These are phyloP conservation scores for Tripidium arundinaceum DNA, from an alignment of 202 grass and related monocot genomes.

Conservation along the genomic window DNA sequence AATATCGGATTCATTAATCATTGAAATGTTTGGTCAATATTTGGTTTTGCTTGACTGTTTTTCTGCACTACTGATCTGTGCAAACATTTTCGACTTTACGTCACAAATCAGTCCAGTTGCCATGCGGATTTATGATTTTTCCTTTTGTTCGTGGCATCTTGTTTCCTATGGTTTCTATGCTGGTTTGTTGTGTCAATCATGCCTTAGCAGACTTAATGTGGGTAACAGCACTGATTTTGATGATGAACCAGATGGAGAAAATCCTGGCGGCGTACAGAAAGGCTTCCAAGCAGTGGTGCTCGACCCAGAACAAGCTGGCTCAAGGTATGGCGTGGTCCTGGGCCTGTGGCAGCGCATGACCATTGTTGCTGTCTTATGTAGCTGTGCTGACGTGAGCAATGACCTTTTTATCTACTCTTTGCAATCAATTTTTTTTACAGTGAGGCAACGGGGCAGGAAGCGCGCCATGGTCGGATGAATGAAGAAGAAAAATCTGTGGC, in stretches of 20 bases:
- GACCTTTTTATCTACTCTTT: not conserved
- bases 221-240: too few relatives aligned
- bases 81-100: not conserved
- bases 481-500: not conserved
- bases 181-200: not conserved
- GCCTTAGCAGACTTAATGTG: not conserved
- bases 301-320: conserved; percentile 84
- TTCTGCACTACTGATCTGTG: not conserved
- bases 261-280: too few relatives aligned
- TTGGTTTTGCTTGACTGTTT: not conserved
- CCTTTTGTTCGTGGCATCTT: not conserved
- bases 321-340: conserved; percentile 47
- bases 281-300: conserved; percentile 82
- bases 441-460: conserved; percentile 79
- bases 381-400: not conserved
- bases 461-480: conserved; percentile 69
- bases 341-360: not conserved
- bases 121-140: not conserved
- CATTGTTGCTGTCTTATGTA: not conserved
- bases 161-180: not conserved
- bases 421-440: conserved; percentile 33
- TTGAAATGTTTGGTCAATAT: not conserved
- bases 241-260: too few relatives aligned
- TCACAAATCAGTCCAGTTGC: not conserved
- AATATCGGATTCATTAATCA: not conserved